These are phyloP conservation scores for Coemansia sp. DNA, from an alignment of 192 early-diverging fungal species.

Conservation along the genomic window DNA sequence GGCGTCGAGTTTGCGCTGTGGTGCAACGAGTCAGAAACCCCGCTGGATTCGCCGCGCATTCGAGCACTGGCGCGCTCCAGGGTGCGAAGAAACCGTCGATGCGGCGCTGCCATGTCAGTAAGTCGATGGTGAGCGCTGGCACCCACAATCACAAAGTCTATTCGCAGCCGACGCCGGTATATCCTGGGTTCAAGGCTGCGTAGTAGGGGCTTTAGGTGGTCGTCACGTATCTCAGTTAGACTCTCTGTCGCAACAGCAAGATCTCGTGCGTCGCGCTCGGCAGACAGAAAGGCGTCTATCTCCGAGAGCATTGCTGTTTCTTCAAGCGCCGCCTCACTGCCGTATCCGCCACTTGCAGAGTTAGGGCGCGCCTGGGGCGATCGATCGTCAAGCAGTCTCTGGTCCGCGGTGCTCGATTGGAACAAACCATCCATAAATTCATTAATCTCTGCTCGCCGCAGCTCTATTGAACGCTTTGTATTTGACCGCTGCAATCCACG, in stretches of 20 bases:
- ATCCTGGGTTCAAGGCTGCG: constrained; percentile 54
- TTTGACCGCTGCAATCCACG: constrained; percentile 44
- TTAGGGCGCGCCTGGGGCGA: neutral
- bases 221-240: constrained; percentile 54
- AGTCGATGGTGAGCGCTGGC: constrained; percentile 18
- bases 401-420: constrained; percentile 3
- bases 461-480: constrained; percentile 50
- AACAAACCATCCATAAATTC: constrained; percentile 51
- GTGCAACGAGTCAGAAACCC: constrained; percentile 23
- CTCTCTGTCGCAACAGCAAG: constrained; percentile 53
- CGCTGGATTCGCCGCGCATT: constrained; percentile 37
- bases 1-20: constrained; percentile 21
- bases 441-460: constrained; percentile 48
- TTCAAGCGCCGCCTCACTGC: neutral
- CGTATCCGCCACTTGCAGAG: constrained; percentile 13
- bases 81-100: constrained; percentile 48
- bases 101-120: constrained; percentile 36
- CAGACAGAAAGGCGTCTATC: constrained; percentile 24
- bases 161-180: constrained; percentile 49
- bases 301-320: constrained; percentile 15
- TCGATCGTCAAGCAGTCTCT: neutral
- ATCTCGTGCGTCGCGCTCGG: constrained; percentile 32
- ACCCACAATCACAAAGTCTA: constrained; percentile 55
- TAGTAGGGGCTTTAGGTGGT: constrained; percentile 54
- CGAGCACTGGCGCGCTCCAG: constrained; percentile 45